Conservation (phyloP, 805 yeast genomes). For the Wickerhamomyces kurtzmanii region DNA sequence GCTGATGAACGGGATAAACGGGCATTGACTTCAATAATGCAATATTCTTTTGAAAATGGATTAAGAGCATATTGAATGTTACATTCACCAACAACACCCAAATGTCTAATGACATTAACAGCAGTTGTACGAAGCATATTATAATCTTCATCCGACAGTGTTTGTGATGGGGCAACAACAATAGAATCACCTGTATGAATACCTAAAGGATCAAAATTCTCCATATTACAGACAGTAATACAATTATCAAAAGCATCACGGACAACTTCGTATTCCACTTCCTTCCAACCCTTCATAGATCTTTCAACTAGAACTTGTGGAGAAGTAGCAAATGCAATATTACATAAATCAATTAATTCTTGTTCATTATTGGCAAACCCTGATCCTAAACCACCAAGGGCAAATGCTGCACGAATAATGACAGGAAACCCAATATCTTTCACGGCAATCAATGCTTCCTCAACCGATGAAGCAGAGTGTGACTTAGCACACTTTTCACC, state of each 20-base stretch:
- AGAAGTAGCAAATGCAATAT: conserved; percentile 87
- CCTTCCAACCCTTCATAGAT: conserved; percentile 99
- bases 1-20: conserved; percentile 98
- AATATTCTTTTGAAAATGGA: conserved; percentile 88
- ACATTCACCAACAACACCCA: conserved; percentile 99
- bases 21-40: conserved; percentile 97
- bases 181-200: conserved; percentile 99
- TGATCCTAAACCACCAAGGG: conserved; percentile 96
- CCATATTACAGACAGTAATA: conserved; percentile 99
- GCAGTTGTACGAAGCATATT: conserved; percentile 98
- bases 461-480: conserved; percentile 68
- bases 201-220: conserved; percentile 96
- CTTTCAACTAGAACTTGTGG: conserved; percentile 94
- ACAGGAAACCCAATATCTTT: conserved; percentile 87
- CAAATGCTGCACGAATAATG: conserved; percentile 95
- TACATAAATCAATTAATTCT: conserved; percentile 76
- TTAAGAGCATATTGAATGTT: conserved; percentile 94
- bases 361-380: conserved; percentile 90
- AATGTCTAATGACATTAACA: conserved; percentile 90
- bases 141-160: conserved; percentile 92
- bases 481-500: conserved; percentile 94
- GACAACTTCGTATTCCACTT: conserved; percentile 96
- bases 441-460: conserved; percentile 81
- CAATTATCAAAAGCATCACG: conserved; percentile 97
- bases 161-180: conserved; percentile 98